Evolutionary conservation across 225 moss, liverwort and hornwort genomes (phyloP), one percentile per base, ranked within the genome.

Genomic region (Rhytidiadelphus loreus): DNA sequence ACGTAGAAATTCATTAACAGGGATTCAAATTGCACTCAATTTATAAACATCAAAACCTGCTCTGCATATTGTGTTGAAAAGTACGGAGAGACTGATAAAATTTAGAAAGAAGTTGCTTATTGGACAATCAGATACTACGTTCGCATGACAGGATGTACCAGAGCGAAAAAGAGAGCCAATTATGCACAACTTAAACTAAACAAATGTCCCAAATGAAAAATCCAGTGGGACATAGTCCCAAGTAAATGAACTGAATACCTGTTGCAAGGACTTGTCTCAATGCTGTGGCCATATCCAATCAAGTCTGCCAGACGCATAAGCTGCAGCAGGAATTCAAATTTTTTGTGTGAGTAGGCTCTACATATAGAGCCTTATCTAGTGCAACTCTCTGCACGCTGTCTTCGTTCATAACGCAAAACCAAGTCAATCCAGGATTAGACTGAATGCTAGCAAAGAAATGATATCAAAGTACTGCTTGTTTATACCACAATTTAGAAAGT

Each of bases 291-390:
- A 87, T 99, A 99, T 89, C 99, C 99, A 91, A 99, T 96, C 92
- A 99, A 89, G 93, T 99, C 99, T 71, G 96, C 97, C 74, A 99
- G 83, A 83, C 98, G 95, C 98, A 99, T 97, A 93, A 99, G 93
- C 98, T 98, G 96, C 93, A 90, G 73, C 87, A 91, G 83, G 26
- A 89, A 62, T 86, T 83, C 74, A 83, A 81, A 58, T 13, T 71
- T 82, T 43, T 23, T 77, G 80, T 53, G 83, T 83, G 33, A 92
- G 82, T 62, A 68, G n/a, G 56, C 68, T 83, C 72, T 89, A 91
- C 83, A 76, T 39, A 48, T 55, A 86, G 63, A 68, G 43, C 61
- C 75, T 61, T 63, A 78, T 32, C 65, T 64, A 52, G 13, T 72
- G 71, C 14, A 77, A 89, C 43, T 71, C 77, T 77, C 43, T 84